Percentiles rank a stretch among this genome's conserved stretches.
These are phyloP conservation scores for Kingdonia uniflora DNA, from an alignment of 164 flowering plant genomes.

Conservation along the genomic window DNA sequence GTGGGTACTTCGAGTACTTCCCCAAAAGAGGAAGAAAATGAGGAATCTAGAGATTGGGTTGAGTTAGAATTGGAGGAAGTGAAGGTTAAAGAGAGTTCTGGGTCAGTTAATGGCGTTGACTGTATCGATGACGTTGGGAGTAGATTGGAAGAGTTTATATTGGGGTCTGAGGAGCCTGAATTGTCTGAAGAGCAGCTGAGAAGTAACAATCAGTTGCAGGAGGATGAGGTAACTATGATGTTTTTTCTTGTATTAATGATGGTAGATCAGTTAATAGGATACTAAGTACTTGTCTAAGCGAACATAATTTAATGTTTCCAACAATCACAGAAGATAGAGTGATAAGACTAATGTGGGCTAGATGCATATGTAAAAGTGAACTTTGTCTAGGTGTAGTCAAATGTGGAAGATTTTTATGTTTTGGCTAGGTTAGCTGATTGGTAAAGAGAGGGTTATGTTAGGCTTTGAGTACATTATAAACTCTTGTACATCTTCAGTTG, in stretches of 20 bases:
- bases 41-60: conserved; percentile 5
- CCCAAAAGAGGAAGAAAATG: conserved; percentile 5
- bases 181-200: conserved; percentile 47
- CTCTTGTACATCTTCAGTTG: no score
- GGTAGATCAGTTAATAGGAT: no score
- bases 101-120: neutral
- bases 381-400: no score
- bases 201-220: conserved; percentile 58
- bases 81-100: conserved; percentile 12
- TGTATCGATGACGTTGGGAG: conserved; percentile 16
- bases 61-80: conserved; percentile 1
- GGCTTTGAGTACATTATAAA: no score
- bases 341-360: neutral
- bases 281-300: no score
- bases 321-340: neutral
- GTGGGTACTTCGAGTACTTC: conserved; percentile 11
- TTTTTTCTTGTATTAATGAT: neutral
- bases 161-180: conserved; percentile 35
- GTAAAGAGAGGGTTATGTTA: no score
- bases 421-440: no score
- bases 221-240: conserved; percentile 44
- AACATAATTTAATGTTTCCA: no score
- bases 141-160: conserved; percentile 35
- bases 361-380: no score
- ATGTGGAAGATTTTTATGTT: no score